These are phyloP conservation scores for Larix sibirica DNA, from an alignment of 83 land plant species.

Conservation along the genomic window DNA sequence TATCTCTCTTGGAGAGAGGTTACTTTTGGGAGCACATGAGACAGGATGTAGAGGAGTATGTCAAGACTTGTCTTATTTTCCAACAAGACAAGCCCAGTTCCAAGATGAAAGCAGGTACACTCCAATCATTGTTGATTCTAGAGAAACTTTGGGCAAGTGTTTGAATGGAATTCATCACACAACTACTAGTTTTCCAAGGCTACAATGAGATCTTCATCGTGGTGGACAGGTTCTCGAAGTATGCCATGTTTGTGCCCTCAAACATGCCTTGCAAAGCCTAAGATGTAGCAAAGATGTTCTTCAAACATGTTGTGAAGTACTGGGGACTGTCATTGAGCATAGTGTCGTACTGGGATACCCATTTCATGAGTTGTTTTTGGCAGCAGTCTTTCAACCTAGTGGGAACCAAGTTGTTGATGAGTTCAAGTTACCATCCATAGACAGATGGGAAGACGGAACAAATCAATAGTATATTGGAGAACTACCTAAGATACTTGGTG, in stretches of 20 bases:
- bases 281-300: not conserved
- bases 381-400: not conserved
- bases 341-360: not conserved
- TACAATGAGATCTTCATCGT: not conserved
- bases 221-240: not conserved
- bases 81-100: conserved; percentile 31
- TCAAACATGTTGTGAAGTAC: not conserved
- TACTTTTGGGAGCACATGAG: conserved; percentile 27
- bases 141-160: conserved; percentile 15
- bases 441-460: not conserved
- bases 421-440: not conserved
- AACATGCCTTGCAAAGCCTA: not conserved
- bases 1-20: not conserved
- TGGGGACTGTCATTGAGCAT: not conserved
- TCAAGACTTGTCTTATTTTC: conserved; percentile 18
- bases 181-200: not conserved
- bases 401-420: not conserved
- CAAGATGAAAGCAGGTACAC: not conserved
- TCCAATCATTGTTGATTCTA: conserved; percentile 20
- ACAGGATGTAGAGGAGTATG: conserved; percentile 9
- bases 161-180: conserved; percentile 15
- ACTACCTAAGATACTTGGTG: not conserved
- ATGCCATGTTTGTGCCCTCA: not conserved
- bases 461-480: not conserved
- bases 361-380: not conserved